Base-by-base conservation (phyloP, 2,329 filamentous ascomycete genomes). In the Pyrenochaeta sp. region DNA sequence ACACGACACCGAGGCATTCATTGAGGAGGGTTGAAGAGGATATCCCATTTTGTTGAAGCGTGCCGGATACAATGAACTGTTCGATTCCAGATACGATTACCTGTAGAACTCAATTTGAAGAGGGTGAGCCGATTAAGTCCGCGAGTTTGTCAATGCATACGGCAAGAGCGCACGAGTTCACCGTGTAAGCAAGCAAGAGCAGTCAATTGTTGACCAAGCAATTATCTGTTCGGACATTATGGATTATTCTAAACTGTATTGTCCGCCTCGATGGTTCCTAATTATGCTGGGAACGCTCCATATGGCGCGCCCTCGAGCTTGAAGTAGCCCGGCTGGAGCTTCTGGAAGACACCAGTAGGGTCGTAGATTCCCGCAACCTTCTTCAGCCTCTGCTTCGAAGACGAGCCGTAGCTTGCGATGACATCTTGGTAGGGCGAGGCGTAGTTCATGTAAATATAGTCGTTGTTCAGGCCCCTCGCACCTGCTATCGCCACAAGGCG, bases 371-470 rank as follows among this genome's bases (percentile, higher is more conserved):
- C 49, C 19, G 65, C 56, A 39, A 71, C 57, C 9, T 46, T 39
- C 49, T 62, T 58, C 48, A 69, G 37, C 28, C 58, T 69, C 50
- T 67, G 53, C 55, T 73, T 62, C 50, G 79, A 82, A 5, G 56
- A 64, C 19, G 61, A 43, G 0, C 81, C 81, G 59, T 83, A 84
- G 34, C 77, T 75, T 4, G 63, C 58, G 39, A 83, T 65, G 4
- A 79, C 75, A 59, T 79, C 75, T 62, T 83, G 80, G 54, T 74
- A 78, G 56, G 73, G 69, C 44, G 73, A 77, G 10, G 79, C 81
- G 58, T 83, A 83, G 61, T 83, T 83, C 77, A 82, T 79, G 63
- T 83, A 83, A 30, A 82, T 63, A 53, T 74, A 64, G 39, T 71
- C 59, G 28, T 56, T 55, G 19, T 56, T 52, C 40, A 65, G 45